These are phyloP conservation scores for Alternaria postmessia DNA, from an alignment of 2,329 filamentous ascomycete genomes.

Conservation along the genomic window DNA sequence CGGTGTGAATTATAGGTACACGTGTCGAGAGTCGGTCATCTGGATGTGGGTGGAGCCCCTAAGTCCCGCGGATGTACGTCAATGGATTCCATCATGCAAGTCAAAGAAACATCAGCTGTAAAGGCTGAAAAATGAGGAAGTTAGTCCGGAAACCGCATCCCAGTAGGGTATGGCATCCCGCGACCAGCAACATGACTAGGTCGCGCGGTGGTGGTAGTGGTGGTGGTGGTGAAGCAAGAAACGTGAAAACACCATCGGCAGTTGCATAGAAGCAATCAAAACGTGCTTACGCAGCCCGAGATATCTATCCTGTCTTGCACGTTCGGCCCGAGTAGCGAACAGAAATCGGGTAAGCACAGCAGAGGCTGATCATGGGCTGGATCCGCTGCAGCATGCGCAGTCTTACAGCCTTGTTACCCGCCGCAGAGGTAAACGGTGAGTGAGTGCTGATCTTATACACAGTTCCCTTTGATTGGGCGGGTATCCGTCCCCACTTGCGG, in stretches of 20 bases:
- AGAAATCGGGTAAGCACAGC: slow-evolving; percentile 11
- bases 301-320: neutral
- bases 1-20: slow-evolving; percentile 32
- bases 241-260: slow-evolving; percentile 6
- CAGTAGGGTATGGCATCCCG: neutral
- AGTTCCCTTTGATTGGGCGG: slow-evolving; percentile 12
- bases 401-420: slow-evolving; percentile 17
- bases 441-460: slow-evolving; percentile 5
- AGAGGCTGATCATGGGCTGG: slow-evolving; percentile 2
- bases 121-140: slow-evolving; percentile 3
- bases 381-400: slow-evolving; percentile 11
- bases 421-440: slow-evolving; percentile 18
- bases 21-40: slow-evolving; percentile 33
- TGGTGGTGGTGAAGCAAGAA: slow-evolving; percentile 7
- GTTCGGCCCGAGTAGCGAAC: slow-evolving; percentile 12
- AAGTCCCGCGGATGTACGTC: slow-evolving; percentile 2
- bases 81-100: slow-evolving; percentile 5
- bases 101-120: slow-evolving; percentile 5
- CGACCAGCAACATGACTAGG: slow-evolving; percentile 15
- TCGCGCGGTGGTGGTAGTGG: slow-evolving; percentile 4
- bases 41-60: slow-evolving; percentile 1
- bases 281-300: slow-evolving; percentile 2
- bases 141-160: neutral
- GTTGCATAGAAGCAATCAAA: slow-evolving; percentile 4
- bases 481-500: neutral